phyloP scores from a whole-genome alignment of 805 yeast genomes.

The Yamadazyma laniorum region DNA sequence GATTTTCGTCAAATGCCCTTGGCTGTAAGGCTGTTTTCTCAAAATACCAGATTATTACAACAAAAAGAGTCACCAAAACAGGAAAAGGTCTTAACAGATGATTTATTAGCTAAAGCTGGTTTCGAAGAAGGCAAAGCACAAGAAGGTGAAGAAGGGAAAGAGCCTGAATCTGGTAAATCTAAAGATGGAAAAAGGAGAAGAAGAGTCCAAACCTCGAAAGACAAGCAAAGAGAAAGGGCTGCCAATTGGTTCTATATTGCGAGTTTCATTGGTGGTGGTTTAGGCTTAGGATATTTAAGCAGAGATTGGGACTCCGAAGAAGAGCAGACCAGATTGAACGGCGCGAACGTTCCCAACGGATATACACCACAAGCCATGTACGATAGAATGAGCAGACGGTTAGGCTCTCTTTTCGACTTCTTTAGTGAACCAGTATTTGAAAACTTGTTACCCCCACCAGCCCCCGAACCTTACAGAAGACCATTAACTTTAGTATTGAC shows the following conservation, averaged over 20 bases:
- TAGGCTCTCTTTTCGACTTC: conserved; percentile 70
- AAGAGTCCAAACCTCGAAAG: conserved; percentile 62
- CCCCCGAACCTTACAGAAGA: conserved; percentile 85
- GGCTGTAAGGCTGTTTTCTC: neutral
- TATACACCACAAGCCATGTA: conserved; percentile 63
- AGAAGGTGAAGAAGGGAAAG: conserved; percentile 15
- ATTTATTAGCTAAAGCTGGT: conserved; percentile 80
- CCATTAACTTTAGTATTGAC: conserved; percentile 88
- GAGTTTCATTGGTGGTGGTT: conserved; percentile 51
- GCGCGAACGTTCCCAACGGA: conserved; percentile 57
- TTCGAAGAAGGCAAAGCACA: conserved; percentile 47
- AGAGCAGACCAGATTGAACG: conserved; percentile 52
- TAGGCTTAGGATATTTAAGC: conserved; percentile 62
- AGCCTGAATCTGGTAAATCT: neutral
- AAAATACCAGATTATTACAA: neutral
- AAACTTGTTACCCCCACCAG: conserved; percentile 90
- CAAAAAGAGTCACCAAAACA: conserved; percentile 15
- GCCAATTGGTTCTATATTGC: conserved; percentile 72
- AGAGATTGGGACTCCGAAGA: conserved; percentile 86
- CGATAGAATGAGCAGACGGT: conserved; percentile 68
- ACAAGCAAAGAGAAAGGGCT: conserved; percentile 76
- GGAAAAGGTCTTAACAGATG: conserved; percentile 65
- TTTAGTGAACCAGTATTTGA: conserved; percentile 94
- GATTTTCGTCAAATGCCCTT: neutral
- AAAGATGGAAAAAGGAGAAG: conserved; percentile 39